Evolutionary conservation across 331 rosid genomes (phyloP), one percentile per base, ranked within the genome.

Genomic region (Pyracantha coccinea): DNA sequence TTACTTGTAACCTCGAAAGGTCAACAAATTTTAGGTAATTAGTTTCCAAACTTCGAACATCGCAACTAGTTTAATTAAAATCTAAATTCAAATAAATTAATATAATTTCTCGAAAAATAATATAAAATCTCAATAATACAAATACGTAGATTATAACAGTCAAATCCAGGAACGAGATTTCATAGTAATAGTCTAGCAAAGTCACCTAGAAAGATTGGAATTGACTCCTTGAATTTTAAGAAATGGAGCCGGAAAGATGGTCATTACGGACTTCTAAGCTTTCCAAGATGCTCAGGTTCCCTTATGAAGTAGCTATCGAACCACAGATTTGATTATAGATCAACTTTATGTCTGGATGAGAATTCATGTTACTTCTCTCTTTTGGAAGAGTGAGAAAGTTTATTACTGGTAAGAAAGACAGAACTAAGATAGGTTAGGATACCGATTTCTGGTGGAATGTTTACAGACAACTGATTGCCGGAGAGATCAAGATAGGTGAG

Each of bases 401-500:
- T 15, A 47, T 79, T 79, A 8, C 3, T 21, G 20, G 19, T 3
- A 33, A 73, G 45, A 24, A 21, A 31, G 55, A 73, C 57, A 47
- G n/a, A 1, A 0, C 25, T 7, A 31, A 79, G 78, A 13, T 79
- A 41, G n/a, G 31, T 27, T 0, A 79, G 24, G 1, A 57, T 8
- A 31, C 69, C 25, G 0, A 57, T 29, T 66, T 73, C 29, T 41
- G 20, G 33, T 53, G 83, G 83, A 68, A 78, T 82, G 50, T 20
- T 24, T 17, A 81, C 73, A 2, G 50, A 59, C 2, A 80, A 52
- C 0, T 65, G 23, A 23, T 78, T 74, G 11, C 0, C 1, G 8
- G 83, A 82, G 5, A 82, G 58, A 21, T 78, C 59, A 66, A 78
- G 81, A 41, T 45, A 3, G 6, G 21, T 4, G 78, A 83, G 81